Conservation (phyloP, 2,329 filamentous ascomycete species). For the Mycosphaerella sp. region DNA sequence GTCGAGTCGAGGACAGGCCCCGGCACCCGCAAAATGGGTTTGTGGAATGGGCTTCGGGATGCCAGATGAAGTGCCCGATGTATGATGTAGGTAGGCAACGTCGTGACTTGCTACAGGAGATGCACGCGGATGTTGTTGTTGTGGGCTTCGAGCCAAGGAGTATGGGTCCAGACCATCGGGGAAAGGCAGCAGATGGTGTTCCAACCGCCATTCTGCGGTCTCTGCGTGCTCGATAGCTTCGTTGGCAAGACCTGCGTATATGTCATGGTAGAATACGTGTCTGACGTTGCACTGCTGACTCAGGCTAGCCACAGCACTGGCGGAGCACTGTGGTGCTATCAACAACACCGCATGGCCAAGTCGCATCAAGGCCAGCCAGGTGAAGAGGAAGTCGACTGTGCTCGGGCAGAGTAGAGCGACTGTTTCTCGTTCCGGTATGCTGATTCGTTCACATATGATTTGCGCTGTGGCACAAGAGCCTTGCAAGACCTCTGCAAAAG, state of each 20-base stretch:
- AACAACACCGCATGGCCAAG: slow-evolving; percentile 52
- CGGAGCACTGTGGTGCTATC: slow-evolving; percentile 48
- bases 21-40: slow-evolving; percentile 50
- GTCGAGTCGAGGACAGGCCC: slow-evolving; percentile 48
- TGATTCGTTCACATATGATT: slow-evolving; percentile 23
- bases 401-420: slow-evolving; percentile 54
- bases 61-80: slow-evolving; percentile 59
- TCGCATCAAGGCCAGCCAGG: slow-evolving; percentile 55
- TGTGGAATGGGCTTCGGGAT: slow-evolving; percentile 59
- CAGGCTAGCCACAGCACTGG: slow-evolving; percentile 48
- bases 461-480: slow-evolving; percentile 36
- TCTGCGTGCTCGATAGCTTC: slow-evolving; percentile 22
- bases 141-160: slow-evolving; percentile 1
- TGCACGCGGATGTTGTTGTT: not conserved
- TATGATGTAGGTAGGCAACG: slow-evolving; percentile 56
- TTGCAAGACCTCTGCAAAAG: slow-evolving; percentile 34
- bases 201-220: not conserved
- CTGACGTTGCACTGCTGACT: slow-evolving; percentile 43
- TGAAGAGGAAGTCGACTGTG: slow-evolving; percentile 52
- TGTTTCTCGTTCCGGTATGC: slow-evolving; percentile 27
- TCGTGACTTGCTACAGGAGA: slow-evolving; percentile 32
- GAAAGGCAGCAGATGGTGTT: slow-evolving; percentile 16
- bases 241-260: slow-evolving; percentile 33
- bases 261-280: slow-evolving; percentile 44
- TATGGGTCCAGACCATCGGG: slow-evolving; percentile 5